These are phyloP conservation scores for Pilaira anomala DNA, from an alignment of 192 early-diverging fungal species.

Conservation along the genomic window DNA sequence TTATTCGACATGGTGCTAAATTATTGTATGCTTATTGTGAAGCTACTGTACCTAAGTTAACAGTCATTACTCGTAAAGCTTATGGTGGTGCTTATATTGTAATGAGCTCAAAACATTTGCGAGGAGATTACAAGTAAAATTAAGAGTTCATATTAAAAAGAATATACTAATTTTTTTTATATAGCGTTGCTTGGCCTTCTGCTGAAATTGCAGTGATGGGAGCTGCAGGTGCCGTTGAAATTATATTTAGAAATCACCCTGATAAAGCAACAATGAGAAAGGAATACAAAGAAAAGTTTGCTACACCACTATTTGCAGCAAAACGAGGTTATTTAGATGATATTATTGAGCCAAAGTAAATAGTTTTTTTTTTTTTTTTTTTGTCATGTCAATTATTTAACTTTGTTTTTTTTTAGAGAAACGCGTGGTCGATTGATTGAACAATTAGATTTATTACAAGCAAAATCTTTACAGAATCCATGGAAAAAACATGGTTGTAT, in stretches of 20 bases:
- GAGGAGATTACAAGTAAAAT: conserved; percentile 68
- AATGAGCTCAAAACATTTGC: conserved; percentile 95
- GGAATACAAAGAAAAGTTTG: conserved; percentile 89
- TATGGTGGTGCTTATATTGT: conserved; percentile 98
- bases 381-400: too few species aligned
- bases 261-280: conserved; percentile 68
- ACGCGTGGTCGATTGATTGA: conserved; percentile 85
- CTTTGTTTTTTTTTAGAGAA: conserved; percentile 19
- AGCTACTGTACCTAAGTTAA: conserved; percentile 95
- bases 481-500: conserved; percentile 95
- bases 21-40: conserved; percentile 94
- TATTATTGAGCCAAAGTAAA: conserved; percentile 51
- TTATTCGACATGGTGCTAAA: conserved; percentile 96
- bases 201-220: conserved; percentile 99
- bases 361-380: not conserved
- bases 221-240: conserved; percentile 94
- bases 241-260: conserved; percentile 79
- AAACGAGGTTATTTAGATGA: conserved; percentile 85
- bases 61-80: conserved; percentile 92
- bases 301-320: conserved; percentile 92
- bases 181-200: conserved; percentile 92
- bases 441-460: conserved; percentile 76
- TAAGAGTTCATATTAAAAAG: not conserved
- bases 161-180: not conserved
- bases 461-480: conserved; percentile 75